These are phyloP conservation scores for Colletotrichum trifolii DNA, from an alignment of 2,329 filamentous ascomycete genomes.

Conservation along the genomic window DNA sequence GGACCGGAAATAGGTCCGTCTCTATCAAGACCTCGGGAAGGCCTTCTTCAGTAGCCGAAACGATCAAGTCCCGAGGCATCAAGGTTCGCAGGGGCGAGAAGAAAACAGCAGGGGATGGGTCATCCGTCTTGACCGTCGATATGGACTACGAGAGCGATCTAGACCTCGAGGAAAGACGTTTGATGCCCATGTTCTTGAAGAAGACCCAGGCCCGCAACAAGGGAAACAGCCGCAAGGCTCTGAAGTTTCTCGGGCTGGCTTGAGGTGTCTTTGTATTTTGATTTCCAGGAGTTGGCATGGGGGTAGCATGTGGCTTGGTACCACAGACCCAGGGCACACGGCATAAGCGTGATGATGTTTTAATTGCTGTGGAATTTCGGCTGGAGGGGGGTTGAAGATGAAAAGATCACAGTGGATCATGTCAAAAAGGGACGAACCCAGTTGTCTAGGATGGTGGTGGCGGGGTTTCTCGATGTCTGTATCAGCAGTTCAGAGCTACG, in stretches of 20 bases:
- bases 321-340: neutral
- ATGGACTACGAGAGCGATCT: conserved; percentile 53
- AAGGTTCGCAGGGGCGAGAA: conserved; percentile 41
- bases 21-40: conserved; percentile 36
- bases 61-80: conserved; percentile 45
- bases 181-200: conserved; percentile 62
- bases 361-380: neutral
- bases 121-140: conserved; percentile 50
- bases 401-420: neutral
- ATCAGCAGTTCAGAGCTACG: neutral
- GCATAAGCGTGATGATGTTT: conserved; percentile 12
- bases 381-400: neutral
- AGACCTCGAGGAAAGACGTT: conserved; percentile 60
- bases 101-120: conserved; percentile 39
- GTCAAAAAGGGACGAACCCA: neutral
- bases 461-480: conserved; percentile 1
- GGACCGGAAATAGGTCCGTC: conserved; percentile 5
- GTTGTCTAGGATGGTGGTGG: too few species aligned
- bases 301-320: neutral
- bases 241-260: conserved; percentile 64
- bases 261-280: conserved; percentile 37
- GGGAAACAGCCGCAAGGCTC: conserved; percentile 61
- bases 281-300: too few species aligned
- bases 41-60: conserved; percentile 49
- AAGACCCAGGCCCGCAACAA: conserved; percentile 50